Conservation (phyloP, 305 asterid species). For the Fraxinus xanthoxyloides region DNA sequence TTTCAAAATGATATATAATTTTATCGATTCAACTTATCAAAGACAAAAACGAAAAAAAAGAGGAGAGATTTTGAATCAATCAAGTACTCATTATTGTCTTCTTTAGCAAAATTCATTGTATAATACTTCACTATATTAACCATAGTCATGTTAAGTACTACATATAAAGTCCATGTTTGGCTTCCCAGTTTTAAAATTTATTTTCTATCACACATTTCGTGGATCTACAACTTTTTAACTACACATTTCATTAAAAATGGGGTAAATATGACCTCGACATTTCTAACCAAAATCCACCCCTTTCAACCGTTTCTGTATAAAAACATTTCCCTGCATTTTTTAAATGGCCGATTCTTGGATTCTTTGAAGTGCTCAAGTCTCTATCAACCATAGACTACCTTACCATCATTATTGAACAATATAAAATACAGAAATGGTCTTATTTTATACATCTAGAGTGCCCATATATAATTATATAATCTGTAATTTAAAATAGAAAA, state of each 20-base stretch:
- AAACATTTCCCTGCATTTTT: background rate
- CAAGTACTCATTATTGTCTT: background rate
- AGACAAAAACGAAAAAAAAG: background rate
- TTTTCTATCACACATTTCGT: background rate
- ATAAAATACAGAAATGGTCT: background rate
- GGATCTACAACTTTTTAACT: no score
- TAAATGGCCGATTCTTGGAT: background rate
- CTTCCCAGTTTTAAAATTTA: no score
- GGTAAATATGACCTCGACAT: background rate
- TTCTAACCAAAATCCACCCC: background rate
- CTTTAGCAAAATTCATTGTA: background rate
- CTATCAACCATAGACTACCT: background rate
- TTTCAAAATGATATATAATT: background rate
- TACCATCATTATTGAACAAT: background rate
- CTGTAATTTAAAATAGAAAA: background rate
- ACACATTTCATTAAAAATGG: no score
- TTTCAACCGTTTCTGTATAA: background rate
- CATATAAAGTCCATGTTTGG: background rate
- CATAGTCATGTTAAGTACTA: background rate
- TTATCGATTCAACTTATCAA: background rate
- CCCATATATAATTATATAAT: background rate
- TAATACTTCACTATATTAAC: background rate
- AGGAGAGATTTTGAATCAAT: background rate
- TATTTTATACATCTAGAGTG: background rate
- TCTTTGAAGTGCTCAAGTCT: background rate